Evolutionary conservation across 148 eudicot species (phyloP).

Genomic region (Chenopodium formosanum): DNA sequence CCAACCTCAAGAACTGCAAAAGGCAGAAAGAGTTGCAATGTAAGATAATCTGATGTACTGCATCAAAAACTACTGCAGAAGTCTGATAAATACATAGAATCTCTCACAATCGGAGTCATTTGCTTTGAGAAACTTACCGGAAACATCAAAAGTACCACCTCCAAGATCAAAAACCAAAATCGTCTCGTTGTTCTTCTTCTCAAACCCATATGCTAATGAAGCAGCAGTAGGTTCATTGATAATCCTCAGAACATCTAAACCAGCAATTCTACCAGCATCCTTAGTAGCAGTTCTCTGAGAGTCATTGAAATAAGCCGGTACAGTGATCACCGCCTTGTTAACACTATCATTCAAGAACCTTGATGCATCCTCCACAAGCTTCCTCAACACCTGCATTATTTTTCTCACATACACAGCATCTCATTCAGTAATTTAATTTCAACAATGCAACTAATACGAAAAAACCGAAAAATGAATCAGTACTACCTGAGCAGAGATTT

Average conservation of each 20-base stretch:
- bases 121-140: constrained; percentile 37
- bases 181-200: constrained; percentile 64
- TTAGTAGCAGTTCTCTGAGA: constrained; percentile 77
- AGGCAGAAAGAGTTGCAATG: constrained; percentile 2
- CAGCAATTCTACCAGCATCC: constrained; percentile 73
- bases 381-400: constrained; percentile 51
- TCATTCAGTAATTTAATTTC: not conserved
- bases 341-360: constrained; percentile 63
- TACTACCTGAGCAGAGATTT: constrained; percentile 69
- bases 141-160: constrained; percentile 80
- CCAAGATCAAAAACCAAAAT: constrained; percentile 76
- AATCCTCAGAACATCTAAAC: constrained; percentile 64
- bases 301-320: constrained; percentile 75
- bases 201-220: constrained; percentile 73
- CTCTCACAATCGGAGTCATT: not conserved
- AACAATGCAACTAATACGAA: not conserved
- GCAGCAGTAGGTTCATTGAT: constrained; percentile 82
- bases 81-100: no score
- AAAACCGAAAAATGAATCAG: not conserved
- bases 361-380: constrained; percentile 79
- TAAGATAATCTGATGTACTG: not conserved
- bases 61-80: no score
- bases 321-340: constrained; percentile 73
- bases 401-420: not conserved
- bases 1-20: constrained; percentile 73